Evolutionary conservation across 352 stramenopile species (phyloP), one percentile per base, ranked within the genome.

Genomic region (Globisporangium irregulare): DNA sequence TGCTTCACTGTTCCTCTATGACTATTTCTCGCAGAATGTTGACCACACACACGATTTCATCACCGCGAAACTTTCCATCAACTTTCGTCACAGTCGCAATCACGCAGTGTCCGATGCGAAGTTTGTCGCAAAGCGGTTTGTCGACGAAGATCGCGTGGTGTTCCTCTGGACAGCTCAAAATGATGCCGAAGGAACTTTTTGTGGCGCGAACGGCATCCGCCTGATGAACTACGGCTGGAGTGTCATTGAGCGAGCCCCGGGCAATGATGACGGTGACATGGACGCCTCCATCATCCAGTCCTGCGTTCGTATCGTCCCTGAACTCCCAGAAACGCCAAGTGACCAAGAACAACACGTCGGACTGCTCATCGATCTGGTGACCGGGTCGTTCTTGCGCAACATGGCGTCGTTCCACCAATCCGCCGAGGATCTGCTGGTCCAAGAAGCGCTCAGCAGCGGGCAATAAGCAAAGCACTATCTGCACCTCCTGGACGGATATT

Each of bases 221-320:
- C 69, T 79, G 25, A 58, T 73, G 36, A 63, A 72, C 7, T 57
- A 55, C 10, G 73, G 73, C 22, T 76, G 65, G 64, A 79, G 67
- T 10, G 66, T 79, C 60, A 59, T 76, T 51, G 56, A 46, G 25
- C 53, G 53, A 36, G 27, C 27, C 27, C 27, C 27, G 27, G 3
- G 27, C 4, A 3, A 4, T 32, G 27, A 32, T 32, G 27, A 32
- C 27, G 50, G 22, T 2, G 51, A 18, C 10, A 29, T 38, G 4
- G 53, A 59, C 14, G n/a, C 27, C 53, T 59, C 53, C 4, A 29
- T 59, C 25, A 59, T 59, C 5, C 53, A 59, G 53, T 59, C 53
- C 25, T 59, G 53, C 14, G 53, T 25, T 18, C 53, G 53, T 9
- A 59, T 59, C 25, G 32, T 59, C 25, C 53, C 53, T 6, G 14